These are phyloP conservation scores for Discostella pseudostelligera DNA, from an alignment of 108 stramenopile genomes.

Conservation along the genomic window DNA sequence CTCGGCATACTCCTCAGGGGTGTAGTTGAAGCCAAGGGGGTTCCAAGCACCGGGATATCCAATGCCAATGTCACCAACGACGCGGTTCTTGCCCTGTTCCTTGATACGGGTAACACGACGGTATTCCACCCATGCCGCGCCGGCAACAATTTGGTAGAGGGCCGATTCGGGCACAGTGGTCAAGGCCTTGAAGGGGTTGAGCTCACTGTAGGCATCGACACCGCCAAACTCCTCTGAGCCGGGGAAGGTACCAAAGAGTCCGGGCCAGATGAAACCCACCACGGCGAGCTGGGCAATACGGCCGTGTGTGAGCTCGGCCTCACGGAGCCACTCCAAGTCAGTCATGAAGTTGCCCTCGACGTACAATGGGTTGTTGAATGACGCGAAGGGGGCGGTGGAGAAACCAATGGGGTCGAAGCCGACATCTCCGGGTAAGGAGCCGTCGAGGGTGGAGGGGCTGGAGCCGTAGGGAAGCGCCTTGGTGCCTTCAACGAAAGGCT, in stretches of 20 bases:
- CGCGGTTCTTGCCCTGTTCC: conserved; percentile 67
- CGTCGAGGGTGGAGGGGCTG: conserved; percentile 86
- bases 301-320: conserved; percentile 97
- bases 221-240: conserved; percentile 91
- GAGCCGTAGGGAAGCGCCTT: conserved; percentile 78
- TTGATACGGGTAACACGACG: conserved; percentile 83
- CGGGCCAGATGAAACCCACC: conserved; percentile 94
- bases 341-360: conserved; percentile 55
- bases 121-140: conserved; percentile 85
- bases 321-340: conserved; percentile 89
- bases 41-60: conserved; percentile 88
- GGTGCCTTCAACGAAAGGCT: conserved; percentile 54
- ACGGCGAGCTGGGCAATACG: conserved; percentile 97
- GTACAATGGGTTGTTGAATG: conserved; percentile 49
- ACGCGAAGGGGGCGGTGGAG: conserved; percentile 86
- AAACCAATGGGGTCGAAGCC: conserved; percentile 97
- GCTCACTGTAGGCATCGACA: conserved; percentile 87
- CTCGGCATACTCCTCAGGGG: conserved; percentile 90
- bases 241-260: conserved; percentile 91
- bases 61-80: conserved; percentile 92
- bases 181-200: conserved; percentile 91
- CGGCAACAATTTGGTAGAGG: conserved; percentile 83
- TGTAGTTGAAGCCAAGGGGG: conserved; percentile 94
- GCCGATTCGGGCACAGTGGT: conserved; percentile 78
- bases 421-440: conserved; percentile 88